Percentiles rank a stretch among this genome's conserved stretches.
Evolutionary conservation across 1,284 basidiomycete genomes (phyloP).

Genomic region (Fomitopsis pinicola): DNA sequence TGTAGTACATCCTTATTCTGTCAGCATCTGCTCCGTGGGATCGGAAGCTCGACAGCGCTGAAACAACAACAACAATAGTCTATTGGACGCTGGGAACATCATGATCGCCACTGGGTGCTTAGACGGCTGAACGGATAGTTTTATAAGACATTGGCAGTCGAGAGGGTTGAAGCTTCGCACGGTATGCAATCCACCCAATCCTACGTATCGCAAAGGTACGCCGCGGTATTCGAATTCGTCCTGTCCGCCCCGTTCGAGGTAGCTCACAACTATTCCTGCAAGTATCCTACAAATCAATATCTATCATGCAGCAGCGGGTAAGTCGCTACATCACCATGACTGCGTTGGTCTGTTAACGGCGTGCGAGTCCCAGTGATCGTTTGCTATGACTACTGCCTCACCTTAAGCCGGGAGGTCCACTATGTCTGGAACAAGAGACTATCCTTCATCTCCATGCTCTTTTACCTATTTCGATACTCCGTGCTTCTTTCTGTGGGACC

Average conservation of each 20-base stretch:
- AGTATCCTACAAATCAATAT: background rate
- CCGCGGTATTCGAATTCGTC: background rate
- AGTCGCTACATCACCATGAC: background rate
- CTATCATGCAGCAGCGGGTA: background rate
- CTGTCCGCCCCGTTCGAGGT: background rate
- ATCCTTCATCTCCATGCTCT: background rate
- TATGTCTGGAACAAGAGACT: background rate
- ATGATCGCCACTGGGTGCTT: no score
- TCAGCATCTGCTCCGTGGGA: no score
- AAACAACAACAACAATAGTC: no score
- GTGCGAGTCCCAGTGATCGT: background rate
- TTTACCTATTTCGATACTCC: background rate
- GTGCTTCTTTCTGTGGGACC: background rate
- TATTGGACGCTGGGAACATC: no score
- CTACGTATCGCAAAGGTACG: background rate
- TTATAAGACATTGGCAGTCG: background rate
- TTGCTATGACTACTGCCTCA: background rate
- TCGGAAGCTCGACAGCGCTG: no score
- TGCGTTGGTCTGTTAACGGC: no score
- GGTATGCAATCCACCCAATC: background rate
- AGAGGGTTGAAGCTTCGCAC: background rate
- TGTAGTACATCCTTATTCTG: no score
- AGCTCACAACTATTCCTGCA: background rate
- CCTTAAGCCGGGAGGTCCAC: background rate
- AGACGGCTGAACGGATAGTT: no score